phyloP scores from a whole-genome alignment of 441 rosid species.

The Arabidopsis hybrid region DNA sequence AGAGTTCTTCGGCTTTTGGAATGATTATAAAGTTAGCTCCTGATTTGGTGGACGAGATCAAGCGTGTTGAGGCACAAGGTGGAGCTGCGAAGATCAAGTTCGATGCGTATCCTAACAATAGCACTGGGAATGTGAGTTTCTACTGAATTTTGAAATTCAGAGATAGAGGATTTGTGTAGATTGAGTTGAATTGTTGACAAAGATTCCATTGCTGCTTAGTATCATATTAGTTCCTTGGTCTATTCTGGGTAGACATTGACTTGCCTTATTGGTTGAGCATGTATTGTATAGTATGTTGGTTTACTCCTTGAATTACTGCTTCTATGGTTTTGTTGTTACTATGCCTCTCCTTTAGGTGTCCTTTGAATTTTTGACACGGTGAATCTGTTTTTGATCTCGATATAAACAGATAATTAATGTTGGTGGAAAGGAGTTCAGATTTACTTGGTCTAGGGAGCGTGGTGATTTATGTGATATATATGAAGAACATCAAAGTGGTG shows the following conservation, averaged over 20 bases:
- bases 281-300: conserved; percentile 14
- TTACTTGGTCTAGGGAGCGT: conserved; percentile 90
- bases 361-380: conserved; percentile 29
- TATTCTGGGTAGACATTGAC: conserved; percentile 34
- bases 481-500: conserved; percentile 82
- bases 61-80: conserved; percentile 76
- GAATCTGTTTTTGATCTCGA: conserved; percentile 28
- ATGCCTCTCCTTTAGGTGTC: neutral
- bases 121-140: conserved; percentile 80
- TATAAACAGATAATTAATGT: conserved; percentile 81
- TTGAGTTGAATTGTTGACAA: conserved; percentile 28
- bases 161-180: neutral
- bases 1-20: conserved; percentile 67
- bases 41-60: conserved; percentile 93
- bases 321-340: conserved; percentile 15
- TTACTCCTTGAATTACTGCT: conserved; percentile 21
- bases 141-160: neutral
- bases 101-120: conserved; percentile 68
- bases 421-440: conserved; percentile 93
- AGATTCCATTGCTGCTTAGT: conserved; percentile 12
- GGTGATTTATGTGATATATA: conserved; percentile 94
- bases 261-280: conserved; percentile 31
- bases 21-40: conserved; percentile 88
- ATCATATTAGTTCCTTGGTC: conserved; percentile 22
- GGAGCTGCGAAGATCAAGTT: conserved; percentile 85